Percentiles rank a stretch among this genome's conserved stretches.
Conservation (phyloP, 805 yeast genomes). For the Cyberlindnera euphorbiiphila region DNA sequence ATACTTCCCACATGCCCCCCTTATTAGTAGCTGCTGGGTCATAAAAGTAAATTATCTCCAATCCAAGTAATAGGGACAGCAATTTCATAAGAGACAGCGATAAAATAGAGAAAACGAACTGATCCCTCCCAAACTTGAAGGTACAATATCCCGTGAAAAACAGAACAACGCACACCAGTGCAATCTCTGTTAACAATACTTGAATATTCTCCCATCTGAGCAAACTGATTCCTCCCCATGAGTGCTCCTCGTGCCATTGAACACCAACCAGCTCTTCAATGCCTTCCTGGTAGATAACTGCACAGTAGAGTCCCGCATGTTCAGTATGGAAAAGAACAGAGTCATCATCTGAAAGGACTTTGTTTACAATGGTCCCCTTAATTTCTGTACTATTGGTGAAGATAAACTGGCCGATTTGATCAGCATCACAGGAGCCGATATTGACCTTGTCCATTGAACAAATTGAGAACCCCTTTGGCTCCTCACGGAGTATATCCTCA, state of each 20-base stretch:
- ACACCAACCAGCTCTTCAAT: background rate
- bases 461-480: too few relatives aligned
- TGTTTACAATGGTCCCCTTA: background rate
- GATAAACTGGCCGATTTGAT: background rate
- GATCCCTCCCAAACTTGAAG: background rate
- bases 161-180: background rate
- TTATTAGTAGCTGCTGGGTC: too few relatives aligned
- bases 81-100: background rate
- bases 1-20: too few relatives aligned
- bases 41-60: too few relatives aligned
- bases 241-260: slow-evolving; percentile 1
- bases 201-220: background rate
- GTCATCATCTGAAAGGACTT: background rate
- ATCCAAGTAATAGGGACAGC: too few relatives aligned
- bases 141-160: background rate
- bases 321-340: background rate
- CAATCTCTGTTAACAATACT: background rate
- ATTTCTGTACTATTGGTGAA: background rate
- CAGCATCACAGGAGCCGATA: background rate
- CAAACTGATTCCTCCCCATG: slow-evolving; percentile 1
- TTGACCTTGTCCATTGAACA: background rate
- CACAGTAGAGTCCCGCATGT: background rate
- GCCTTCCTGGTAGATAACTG: background rate
- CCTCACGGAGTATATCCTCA: too few relatives aligned
- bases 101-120: background rate